phyloP scores from a whole-genome alignment of 2,329 filamentous ascomycete genomes.

The Aureobasidium musti region DNA sequence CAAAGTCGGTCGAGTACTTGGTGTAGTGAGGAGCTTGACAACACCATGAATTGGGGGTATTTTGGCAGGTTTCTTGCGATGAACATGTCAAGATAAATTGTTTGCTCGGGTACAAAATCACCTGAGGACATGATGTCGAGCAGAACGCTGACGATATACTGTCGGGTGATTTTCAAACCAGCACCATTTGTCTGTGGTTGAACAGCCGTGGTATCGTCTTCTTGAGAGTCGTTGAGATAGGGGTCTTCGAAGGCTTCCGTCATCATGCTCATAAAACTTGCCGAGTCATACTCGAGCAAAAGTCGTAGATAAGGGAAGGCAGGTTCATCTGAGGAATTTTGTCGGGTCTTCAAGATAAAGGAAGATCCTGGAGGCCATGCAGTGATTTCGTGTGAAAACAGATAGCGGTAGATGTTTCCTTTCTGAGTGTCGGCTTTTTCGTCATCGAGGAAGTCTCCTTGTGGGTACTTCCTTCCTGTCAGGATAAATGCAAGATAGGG shows the following conservation, averaged over 20 bases:
- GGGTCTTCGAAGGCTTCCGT: conserved; percentile 97
- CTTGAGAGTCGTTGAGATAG: conserved; percentile 80
- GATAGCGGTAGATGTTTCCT: conserved; percentile 84
- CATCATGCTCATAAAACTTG: conserved; percentile 89
- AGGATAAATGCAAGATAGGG: conserved; percentile 91
- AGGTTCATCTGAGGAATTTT: conserved; percentile 61
- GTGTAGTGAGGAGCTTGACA: conserved; percentile 82
- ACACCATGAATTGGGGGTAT: conserved; percentile 90
- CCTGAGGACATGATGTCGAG: conserved; percentile 82
- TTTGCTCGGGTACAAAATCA: conserved; percentile 76
- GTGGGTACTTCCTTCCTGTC: conserved; percentile 89
- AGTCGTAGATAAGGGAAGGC: conserved; percentile 83
- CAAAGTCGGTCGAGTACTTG: conserved; percentile 81
- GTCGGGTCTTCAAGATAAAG: conserved; percentile 43
- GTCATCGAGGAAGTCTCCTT: conserved; percentile 72
- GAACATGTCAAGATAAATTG: conserved; percentile 98
- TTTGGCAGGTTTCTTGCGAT: conserved; percentile 94
- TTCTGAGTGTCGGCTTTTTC: conserved; percentile 75
- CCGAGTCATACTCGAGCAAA: conserved; percentile 83
- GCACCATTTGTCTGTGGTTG: conserved; percentile 35
- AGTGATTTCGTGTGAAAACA: conserved; percentile 82
- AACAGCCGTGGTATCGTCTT: conserved; percentile 60
- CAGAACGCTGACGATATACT: conserved; percentile 89
- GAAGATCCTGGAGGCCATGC: conserved; percentile 63
- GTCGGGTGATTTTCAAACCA: conserved; percentile 61